Evolutionary conservation across 768 basidiomycete species (phyloP), one percentile per base, ranked within the genome.

Genomic region (Hypholoma fasciculare): DNA sequence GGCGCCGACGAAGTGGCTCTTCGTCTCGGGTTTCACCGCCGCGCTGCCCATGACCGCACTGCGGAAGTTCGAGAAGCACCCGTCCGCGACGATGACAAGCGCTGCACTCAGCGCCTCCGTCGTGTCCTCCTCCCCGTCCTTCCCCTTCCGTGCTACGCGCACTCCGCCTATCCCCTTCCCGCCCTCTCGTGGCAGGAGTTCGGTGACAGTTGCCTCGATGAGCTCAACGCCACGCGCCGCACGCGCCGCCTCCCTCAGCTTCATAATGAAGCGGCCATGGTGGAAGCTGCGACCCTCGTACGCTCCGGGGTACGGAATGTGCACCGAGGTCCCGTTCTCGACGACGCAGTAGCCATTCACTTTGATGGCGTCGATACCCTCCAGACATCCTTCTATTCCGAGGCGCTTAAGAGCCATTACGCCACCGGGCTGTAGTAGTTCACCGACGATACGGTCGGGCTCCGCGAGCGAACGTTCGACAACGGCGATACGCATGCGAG

Each of bases 401-500:
- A 99, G 83, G 38, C 82, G 74, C 56, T 83, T 74, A 46, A 99
- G 75, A 0, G 94, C 86, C 12, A 78, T 76, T 20, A 94, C 86
- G 1, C 97, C 97, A 1, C 89, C 95, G 1, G 97, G 97, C 67
- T 99, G 97, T 20, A 99, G 77, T 1, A 98, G 85, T 71, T 99
- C 97, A 23, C 97, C 97, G 36, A 98, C 97, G 63, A 99, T 98
- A 16, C 97, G 84, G 79, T 98, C 94, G 0, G 97, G 97, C 70
- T 94, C 90, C 0, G 89, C 81, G 3, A 98, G 81, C 13, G 96
- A 96, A 11, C 96, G 87, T 72, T 99, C 97, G 55, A 99, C 78
- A 0, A 98, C 76, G 16, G 89, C 89, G 63, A 98, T 87, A 19
- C 86, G 83, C 17, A 94, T 82, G 13, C 89, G 89, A 53, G 76